Evolutionary conservation across 306 rosid species (phyloP).

Genomic region (Dalbergia oliveri): DNA sequence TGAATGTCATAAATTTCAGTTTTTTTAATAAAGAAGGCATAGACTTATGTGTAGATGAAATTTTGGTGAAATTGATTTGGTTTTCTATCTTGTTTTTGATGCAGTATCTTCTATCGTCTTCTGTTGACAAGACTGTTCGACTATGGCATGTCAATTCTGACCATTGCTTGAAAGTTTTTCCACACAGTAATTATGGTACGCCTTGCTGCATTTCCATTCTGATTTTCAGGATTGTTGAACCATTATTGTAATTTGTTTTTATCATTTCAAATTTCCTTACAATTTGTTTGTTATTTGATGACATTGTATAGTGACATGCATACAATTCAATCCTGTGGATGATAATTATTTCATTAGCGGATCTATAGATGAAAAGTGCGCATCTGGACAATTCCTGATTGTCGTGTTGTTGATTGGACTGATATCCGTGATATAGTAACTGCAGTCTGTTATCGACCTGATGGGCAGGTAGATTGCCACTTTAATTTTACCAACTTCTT

Average conservation of each 20-base stretch:
- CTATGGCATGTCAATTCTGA: slow-evolving; percentile 82
- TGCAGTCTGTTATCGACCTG: slow-evolving; percentile 91
- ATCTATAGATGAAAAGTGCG: slow-evolving; percentile 97
- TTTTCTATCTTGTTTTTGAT: slow-evolving; percentile 41
- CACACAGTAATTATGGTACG: slow-evolving; percentile 93
- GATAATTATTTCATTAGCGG: slow-evolving; percentile 95
- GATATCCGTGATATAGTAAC: slow-evolving; percentile 82
- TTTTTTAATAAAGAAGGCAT: slow-evolving; percentile 30
- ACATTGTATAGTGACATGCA: slow-evolving; percentile 76
- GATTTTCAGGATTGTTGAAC: slow-evolving; percentile 33
- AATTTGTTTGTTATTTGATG: slow-evolving; percentile 39
- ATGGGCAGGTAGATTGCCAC: slow-evolving; percentile 77
- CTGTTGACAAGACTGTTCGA: slow-evolving; percentile 92
- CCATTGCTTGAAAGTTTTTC: slow-evolving; percentile 79
- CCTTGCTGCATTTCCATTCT: slow-evolving; percentile 25
- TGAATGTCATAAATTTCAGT: slow-evolving; percentile 44
- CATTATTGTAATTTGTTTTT: slow-evolving; percentile 33
- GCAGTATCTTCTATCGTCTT: slow-evolving; percentile 89
- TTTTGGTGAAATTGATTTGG: slow-evolving; percentile 34
- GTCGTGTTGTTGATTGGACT: slow-evolving; percentile 92
- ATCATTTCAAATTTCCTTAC: slow-evolving; percentile 37
- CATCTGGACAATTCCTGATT: slow-evolving; percentile 77
- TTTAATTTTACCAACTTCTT: slow-evolving; percentile 42
- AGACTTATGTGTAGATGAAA: not conserved
- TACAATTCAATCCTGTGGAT: slow-evolving; percentile 92